Base-by-base conservation (phyloP, 1,284 basidiomycete species). In the Coniferiporia sulphurascens region DNA sequence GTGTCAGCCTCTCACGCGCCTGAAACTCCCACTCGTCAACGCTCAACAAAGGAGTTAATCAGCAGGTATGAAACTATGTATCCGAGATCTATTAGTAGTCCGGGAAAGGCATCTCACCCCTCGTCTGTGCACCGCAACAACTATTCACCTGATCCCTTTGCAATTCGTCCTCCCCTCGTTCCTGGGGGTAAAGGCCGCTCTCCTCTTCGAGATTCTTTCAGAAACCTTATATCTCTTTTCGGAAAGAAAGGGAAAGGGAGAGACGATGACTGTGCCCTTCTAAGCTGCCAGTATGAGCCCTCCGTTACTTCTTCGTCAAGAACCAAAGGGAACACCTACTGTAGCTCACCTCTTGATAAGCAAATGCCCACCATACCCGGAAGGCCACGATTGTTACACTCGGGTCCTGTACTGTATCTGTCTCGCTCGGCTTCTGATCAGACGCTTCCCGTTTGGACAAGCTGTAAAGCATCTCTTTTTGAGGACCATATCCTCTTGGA, bases 191-290 rank as follows among this genome's bases (percentile, higher is more conserved):
- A 62, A 59, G 60, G 63, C 17, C 66, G 71, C n/a, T 85, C 83
- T 15, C 83, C 83, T 1, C 73, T 89, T 48, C 79, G 85, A 38
- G 81, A 82, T 66, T 89, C 86, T 21, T 75, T 89, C 65, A 78
- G 80, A 46, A 88, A 84, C 65, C 70, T 89, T 22, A 71, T 89
- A 45, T 80, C 84, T 2, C 79, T 83, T 1, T 78, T 89, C 72
- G 63, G 61, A 15, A 86, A 79, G 72, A 87, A 83, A 69, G 76
- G 70, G 70, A 78, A 70, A 60, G 71, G 64, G 55, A 68, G 67
- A 43, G 73, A 68, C 43, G 74, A 75, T 56, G 64, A 38, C 34
- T 6, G 41, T n/a, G 32, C 46, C 38, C 43, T 53, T 12, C 13
- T 56, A 22, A 54, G 58, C 43, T 56, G 50, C 36, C 58, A 43